These are phyloP conservation scores for Ophiocordyceps robertsii DNA, from an alignment of 2,329 filamentous ascomycete genomes.

Conservation along the genomic window DNA sequence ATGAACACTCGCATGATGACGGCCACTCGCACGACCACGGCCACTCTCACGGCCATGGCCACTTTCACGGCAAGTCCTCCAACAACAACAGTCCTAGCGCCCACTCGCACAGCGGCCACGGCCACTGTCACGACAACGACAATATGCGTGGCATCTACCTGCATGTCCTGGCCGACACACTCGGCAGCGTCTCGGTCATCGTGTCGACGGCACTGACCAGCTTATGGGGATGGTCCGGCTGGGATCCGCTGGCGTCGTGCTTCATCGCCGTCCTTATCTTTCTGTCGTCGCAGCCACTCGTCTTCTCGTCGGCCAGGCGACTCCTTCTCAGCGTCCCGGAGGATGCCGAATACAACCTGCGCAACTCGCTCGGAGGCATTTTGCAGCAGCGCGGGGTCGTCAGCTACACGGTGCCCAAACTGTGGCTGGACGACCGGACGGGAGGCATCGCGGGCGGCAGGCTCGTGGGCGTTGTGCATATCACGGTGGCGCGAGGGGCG, in stretches of 20 bases:
- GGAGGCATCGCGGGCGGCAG: conserved; percentile 30
- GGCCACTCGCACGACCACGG: conserved; percentile 11
- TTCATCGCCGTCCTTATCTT: conserved; percentile 90
- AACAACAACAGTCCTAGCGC: too few species aligned
- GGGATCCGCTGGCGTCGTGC: conserved; percentile 88
- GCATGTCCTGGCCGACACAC: conserved; percentile 86
- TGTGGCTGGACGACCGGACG: conserved; percentile 72
- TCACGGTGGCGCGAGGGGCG: conserved; percentile 58
- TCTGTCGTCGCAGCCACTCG: conserved; percentile 77
- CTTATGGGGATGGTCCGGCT: conserved; percentile 80
- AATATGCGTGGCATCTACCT: conserved; percentile 98
- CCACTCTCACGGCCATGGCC: conserved; percentile 29
- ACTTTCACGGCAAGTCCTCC: too few species aligned
- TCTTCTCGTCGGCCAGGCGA: conserved; percentile 70
- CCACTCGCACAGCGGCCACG: conserved; percentile 34
- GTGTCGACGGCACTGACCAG: conserved; percentile 80
- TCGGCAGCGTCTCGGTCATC: conserved; percentile 90
- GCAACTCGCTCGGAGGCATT: conserved; percentile 75
- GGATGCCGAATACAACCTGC: conserved; percentile 74
- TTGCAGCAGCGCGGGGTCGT: conserved; percentile 72
- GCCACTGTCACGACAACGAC: conserved; percentile 59
- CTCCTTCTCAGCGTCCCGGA: conserved; percentile 76
- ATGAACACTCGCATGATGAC: conserved; percentile 33
- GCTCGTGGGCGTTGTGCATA: conserved; percentile 74
- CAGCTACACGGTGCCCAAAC: conserved; percentile 74